Conservation (phyloP, 2,329 filamentous ascomycete genomes). For the Plenodomus biglobosus region DNA sequence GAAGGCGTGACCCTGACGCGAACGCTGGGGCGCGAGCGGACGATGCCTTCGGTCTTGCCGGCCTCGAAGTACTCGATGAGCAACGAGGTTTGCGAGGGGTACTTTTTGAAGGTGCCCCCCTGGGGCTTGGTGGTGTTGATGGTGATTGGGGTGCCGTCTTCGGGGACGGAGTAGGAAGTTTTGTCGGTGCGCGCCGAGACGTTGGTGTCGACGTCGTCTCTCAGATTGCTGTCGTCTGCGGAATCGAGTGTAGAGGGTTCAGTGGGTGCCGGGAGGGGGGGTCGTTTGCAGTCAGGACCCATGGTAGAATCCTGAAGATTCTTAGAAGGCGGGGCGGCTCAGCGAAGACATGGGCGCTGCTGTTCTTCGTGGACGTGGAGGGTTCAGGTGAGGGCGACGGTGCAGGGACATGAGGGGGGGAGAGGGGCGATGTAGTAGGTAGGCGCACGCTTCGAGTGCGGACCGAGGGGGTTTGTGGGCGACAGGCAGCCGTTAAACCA, state of each 20-base stretch:
- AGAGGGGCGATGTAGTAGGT: slow-evolving; percentile 10
- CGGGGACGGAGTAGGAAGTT: slow-evolving; percentile 77
- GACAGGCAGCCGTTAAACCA: background rate
- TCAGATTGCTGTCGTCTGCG: slow-evolving; percentile 53
- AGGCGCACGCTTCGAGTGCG: slow-evolving; percentile 1
- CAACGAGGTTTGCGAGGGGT: slow-evolving; percentile 79
- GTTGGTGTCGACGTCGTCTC: slow-evolving; percentile 63
- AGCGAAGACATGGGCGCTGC: slow-evolving; percentile 36
- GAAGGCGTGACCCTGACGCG: slow-evolving; percentile 75
- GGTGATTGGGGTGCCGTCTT: slow-evolving; percentile 88
- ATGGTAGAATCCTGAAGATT: slow-evolving; percentile 42
- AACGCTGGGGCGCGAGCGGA: slow-evolving; percentile 77
- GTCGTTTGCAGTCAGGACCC: slow-evolving; percentile 51
- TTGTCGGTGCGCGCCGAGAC: slow-evolving; percentile 68
- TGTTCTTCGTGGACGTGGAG: slow-evolving; percentile 12
- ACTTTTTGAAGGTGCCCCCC: slow-evolving; percentile 55
- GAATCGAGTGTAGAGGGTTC: slow-evolving; percentile 67
- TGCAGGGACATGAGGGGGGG: slow-evolving; percentile 3
- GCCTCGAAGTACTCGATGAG: slow-evolving; percentile 95
- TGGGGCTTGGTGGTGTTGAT: slow-evolving; percentile 74
- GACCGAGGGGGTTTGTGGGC: background rate
- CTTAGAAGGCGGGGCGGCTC: slow-evolving; percentile 32
- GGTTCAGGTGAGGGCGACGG: slow-evolving; percentile 5
- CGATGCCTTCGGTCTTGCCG: slow-evolving; percentile 63
- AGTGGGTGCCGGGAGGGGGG: slow-evolving; percentile 76